A percentile compares a stretch with the other conserved stretches of the same genome.
These are phyloP conservation scores for Trichocladium uniseriatum DNA, from an alignment of 495 filamentous ascomycete genomes.

Conservation along the genomic window DNA sequence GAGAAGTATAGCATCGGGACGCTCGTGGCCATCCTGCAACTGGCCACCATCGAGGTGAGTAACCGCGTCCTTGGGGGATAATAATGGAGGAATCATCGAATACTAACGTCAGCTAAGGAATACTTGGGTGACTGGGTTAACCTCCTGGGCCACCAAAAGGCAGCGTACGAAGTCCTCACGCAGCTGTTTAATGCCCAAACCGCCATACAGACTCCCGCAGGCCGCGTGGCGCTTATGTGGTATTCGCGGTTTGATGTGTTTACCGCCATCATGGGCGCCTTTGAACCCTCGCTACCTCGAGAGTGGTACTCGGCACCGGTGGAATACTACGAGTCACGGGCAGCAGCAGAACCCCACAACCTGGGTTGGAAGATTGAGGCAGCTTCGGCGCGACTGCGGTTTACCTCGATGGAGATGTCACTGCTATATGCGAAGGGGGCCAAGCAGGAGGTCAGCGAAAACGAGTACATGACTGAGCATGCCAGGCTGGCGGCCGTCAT, in stretches of 20 bases:
- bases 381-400: constrained; percentile 53
- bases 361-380: constrained; percentile 57
- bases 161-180: constrained; percentile 71
- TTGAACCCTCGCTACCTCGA: constrained; percentile 59
- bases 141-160: constrained; percentile 83
- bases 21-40: constrained; percentile 79
- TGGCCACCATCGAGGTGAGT: constrained; percentile 85
- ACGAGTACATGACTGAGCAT: constrained; percentile 57
- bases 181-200: constrained; percentile 70
- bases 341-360: constrained; percentile 51
- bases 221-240: constrained; percentile 70
- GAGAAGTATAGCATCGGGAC: constrained; percentile 66
- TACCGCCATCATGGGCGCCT: constrained; percentile 70
- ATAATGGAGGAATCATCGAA: neutral
- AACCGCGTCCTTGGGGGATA: neutral
- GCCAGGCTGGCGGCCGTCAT: constrained; percentile 45
- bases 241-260: constrained; percentile 85
- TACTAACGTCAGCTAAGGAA: constrained; percentile 50
- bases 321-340: constrained; percentile 52
- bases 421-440: constrained; percentile 64
- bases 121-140: constrained; percentile 92
- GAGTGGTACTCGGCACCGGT: constrained; percentile 70
- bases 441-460: constrained; percentile 50
- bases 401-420: constrained; percentile 73
- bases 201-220: constrained; percentile 57